phyloP scores from a whole-genome alignment of 2,329 filamentous ascomycete species.

The Fusarium sp. region DNA sequence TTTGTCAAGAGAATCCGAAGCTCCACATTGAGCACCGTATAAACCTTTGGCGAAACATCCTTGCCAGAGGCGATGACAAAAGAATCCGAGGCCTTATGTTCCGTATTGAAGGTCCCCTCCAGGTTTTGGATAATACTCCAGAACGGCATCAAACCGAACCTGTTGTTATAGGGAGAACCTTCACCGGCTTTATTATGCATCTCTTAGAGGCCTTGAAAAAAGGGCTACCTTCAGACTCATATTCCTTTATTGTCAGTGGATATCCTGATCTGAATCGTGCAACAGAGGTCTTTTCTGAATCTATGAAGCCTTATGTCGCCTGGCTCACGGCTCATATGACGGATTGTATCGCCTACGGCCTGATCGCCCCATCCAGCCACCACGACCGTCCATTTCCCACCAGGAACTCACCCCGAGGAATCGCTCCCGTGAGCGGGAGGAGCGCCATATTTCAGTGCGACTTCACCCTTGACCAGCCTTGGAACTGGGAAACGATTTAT shows the following conservation, averaged over 20 bases:
- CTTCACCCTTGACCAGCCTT: neutral
- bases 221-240: fast-evolving
- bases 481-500: fast-evolving
- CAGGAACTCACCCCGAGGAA: fast-evolving
- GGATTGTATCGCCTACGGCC: fast-evolving
- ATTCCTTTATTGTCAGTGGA: fast-evolving
- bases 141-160: fast-evolving
- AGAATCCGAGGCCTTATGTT: fast-evolving
- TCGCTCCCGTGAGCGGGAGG: fast-evolving
- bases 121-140: neutral
- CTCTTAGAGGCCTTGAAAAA: fast-evolving
- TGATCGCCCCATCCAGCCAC: fast-evolving
- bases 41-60: no score
- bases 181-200: neutral
- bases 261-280: fast-evolving
- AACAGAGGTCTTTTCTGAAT: fast-evolving
- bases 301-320: fast-evolving
- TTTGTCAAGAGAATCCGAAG: no score
- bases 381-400: fast-evolving
- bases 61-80: fast-evolving
- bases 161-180: fast-evolving
- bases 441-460: fast-evolving
- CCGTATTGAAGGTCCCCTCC: fast-evolving
- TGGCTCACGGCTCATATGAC: neutral
- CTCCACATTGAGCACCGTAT: no score